Percentiles rank a stretch among this genome's conserved stretches.
Evolutionary conservation across 441 rosid genomes (phyloP).

Genomic region (Brassica hybrid): DNA sequence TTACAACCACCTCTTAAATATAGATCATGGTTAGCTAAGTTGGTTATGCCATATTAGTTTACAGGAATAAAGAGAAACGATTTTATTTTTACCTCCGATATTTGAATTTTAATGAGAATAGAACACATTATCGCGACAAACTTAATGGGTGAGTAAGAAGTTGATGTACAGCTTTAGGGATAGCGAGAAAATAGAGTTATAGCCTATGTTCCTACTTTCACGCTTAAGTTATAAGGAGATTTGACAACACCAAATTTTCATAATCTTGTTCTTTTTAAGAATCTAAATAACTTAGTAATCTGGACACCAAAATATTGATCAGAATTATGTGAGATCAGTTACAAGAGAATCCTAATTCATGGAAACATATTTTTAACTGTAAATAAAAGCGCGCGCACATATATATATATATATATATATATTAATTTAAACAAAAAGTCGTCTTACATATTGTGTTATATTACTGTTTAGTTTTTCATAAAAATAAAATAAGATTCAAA

Average conservation of each 20-base stretch:
- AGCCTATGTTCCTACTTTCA: conserved; percentile 39
- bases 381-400: no score
- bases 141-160: conserved; percentile 29
- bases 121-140: conserved; percentile 33
- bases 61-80: background rate
- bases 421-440: no score
- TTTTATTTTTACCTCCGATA: conserved; percentile 5
- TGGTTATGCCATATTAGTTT: conserved; percentile 7
- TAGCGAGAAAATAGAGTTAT: conserved; percentile 28
- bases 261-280: background rate
- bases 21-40: background rate
- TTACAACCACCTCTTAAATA: background rate
- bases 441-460: no score
- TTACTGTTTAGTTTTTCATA: no score
- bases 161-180: conserved; percentile 32
- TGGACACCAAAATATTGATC: no score
- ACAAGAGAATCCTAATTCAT: no score
- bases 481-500: no score
- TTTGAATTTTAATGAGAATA: background rate
- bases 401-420: no score
- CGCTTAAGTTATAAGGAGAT: conserved; percentile 41
- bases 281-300: background rate
- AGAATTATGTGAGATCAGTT: no score
- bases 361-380: no score
- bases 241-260: conserved; percentile 44